Conservation (phyloP, 192 early-diverging fungal species). For the Coemansia sp. region DNA sequence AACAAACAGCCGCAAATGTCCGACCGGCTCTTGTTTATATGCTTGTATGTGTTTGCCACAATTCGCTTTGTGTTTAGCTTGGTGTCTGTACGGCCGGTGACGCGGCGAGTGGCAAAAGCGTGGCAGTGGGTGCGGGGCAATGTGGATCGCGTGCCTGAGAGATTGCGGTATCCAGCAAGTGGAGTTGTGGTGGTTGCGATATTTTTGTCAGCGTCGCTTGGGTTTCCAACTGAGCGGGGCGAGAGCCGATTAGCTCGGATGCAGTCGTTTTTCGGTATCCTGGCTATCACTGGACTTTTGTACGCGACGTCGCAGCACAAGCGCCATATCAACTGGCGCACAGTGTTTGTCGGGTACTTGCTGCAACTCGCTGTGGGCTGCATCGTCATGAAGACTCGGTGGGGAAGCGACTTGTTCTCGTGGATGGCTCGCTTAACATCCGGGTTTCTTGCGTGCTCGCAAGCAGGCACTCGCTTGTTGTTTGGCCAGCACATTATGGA, state of each 20-base stretch:
- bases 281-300: conserved; percentile 57
- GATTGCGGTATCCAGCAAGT: conserved; percentile 55
- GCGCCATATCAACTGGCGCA: conserved; percentile 70
- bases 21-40: conserved; percentile 51
- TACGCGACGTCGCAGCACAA: conserved; percentile 62
- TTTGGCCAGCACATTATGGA: conserved; percentile 58
- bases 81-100: conserved; percentile 27
- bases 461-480: conserved; percentile 69
- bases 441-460: conserved; percentile 66
- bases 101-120: conserved; percentile 11
- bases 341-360: conserved; percentile 66
- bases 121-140: not conserved
- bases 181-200: conserved; percentile 58
- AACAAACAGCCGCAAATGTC: conserved; percentile 54
- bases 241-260: conserved; percentile 69
- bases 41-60: conserved; percentile 56
- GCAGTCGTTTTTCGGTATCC: conserved; percentile 73
- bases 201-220: conserved; percentile 52
- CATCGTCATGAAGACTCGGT: conserved; percentile 70
- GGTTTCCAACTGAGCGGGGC: conserved; percentile 23
- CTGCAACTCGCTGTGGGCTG: conserved; percentile 79
- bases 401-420: conserved; percentile 72
- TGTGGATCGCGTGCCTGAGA: conserved; percentile 18
- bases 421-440: conserved; percentile 62
- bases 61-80: conserved; percentile 52